These are phyloP conservation scores for Blastobotrys peoriensis DNA, from an alignment of 805 yeast species.

Conservation along the genomic window DNA sequence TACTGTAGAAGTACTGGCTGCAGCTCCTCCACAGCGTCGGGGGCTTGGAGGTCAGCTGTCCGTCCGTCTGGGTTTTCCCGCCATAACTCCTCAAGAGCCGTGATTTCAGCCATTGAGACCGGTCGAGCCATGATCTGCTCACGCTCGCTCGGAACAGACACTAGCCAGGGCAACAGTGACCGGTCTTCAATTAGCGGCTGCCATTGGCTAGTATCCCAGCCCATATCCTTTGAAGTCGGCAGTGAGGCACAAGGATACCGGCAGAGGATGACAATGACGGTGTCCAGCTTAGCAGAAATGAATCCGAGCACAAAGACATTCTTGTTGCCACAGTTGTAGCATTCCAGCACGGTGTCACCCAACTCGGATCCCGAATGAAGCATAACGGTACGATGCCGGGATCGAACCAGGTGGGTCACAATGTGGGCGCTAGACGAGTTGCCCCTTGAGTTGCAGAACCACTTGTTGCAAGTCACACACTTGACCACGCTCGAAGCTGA, in stretches of 20 bases:
- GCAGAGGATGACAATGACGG: constrained; percentile 81
- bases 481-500: constrained; percentile 60
- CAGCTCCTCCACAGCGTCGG: constrained; percentile 47
- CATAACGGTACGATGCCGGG: constrained; percentile 68
- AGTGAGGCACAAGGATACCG: constrained; percentile 65
- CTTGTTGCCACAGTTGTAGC: constrained; percentile 81
- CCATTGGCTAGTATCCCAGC: constrained; percentile 90
- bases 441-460: constrained; percentile 82
- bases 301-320: constrained; percentile 80
- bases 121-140: constrained; percentile 49
- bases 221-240: constrained; percentile 53
- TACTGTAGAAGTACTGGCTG: constrained; percentile 72
- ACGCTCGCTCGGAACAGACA: constrained; percentile 60
- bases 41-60: constrained; percentile 53
- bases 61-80: constrained; percentile 64
- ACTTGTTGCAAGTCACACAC: constrained; percentile 69
- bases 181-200: constrained; percentile 77
- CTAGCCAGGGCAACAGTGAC: constrained; percentile 76
- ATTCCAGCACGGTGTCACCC: constrained; percentile 83
- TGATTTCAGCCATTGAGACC: constrained; percentile 59
- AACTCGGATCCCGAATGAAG: constrained; percentile 75
- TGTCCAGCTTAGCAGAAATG: constrained; percentile 79
- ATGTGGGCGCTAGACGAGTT: constrained; percentile 67
- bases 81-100: constrained; percentile 78
- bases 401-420: constrained; percentile 73